Evolutionary conservation across 805 yeast species (phyloP).

Genomic region (Suhomyces pyralidae): DNA sequence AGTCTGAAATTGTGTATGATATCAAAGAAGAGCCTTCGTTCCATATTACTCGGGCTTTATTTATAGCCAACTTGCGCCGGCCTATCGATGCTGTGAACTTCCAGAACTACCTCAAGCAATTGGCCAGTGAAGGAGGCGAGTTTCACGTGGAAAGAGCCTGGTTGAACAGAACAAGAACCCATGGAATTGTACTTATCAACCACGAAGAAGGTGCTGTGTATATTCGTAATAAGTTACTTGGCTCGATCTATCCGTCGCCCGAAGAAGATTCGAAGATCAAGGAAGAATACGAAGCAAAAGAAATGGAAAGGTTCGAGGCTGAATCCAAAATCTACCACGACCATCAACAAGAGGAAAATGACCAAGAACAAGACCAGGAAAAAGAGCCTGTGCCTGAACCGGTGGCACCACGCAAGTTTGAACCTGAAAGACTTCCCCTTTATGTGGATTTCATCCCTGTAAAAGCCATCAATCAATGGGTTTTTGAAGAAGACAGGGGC

Average conservation of each 20-base stretch:
- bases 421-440: constrained; percentile 20
- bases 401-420: constrained; percentile 14
- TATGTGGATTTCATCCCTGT: constrained; percentile 46
- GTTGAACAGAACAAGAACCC: constrained; percentile 41
- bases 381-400: constrained; percentile 3
- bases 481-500: constrained; percentile 44
- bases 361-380: constrained; percentile 7
- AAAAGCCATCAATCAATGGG: constrained; percentile 44
- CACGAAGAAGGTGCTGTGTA: constrained; percentile 39
- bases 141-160: constrained; percentile 42
- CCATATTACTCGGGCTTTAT: constrained; percentile 41
- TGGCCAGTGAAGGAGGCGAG: constrained; percentile 21
- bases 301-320: constrained; percentile 18
- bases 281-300: constrained; percentile 15
- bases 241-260: constrained; percentile 29
- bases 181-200: constrained; percentile 40
- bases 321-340: constrained; percentile 10
- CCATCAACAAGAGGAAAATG: constrained; percentile 14
- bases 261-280: constrained; percentile 21
- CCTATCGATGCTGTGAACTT: constrained; percentile 39
- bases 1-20: constrained; percentile 25
- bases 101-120: constrained; percentile 31
- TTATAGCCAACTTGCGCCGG: constrained; percentile 42
- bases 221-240: constrained; percentile 34
- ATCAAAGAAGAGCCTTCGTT: constrained; percentile 28